Conservation (phyloP, 306 rosid genomes). For the Begonia loranthoides region DNA sequence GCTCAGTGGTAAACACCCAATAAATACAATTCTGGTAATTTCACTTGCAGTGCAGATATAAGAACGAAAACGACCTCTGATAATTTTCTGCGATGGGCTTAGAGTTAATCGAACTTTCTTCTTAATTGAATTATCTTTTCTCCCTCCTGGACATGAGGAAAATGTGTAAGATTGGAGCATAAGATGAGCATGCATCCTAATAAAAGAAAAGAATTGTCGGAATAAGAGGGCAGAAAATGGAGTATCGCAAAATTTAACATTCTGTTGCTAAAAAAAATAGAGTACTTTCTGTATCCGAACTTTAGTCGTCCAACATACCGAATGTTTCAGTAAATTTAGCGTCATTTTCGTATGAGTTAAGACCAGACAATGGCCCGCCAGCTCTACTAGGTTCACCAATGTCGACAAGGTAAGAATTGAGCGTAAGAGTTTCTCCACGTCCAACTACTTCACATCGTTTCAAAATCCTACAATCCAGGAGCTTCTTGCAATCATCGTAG, state of each 20-base stretch:
- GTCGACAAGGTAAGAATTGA: conserved; percentile 40
- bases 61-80: conserved; percentile 33
- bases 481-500: conserved; percentile 53
- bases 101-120: conserved; percentile 18
- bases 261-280: conserved; percentile 7
- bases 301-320: conserved; percentile 3
- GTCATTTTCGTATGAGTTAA: conserved; percentile 17
- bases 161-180: neutral
- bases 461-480: conserved; percentile 53
- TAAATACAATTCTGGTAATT: neutral
- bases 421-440: conserved; percentile 37
- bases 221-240: neutral
- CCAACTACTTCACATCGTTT: conserved; percentile 46
- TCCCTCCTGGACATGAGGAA: conserved; percentile 3
- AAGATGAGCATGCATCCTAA: neutral
- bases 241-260: too few species aligned
- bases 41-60: neutral
- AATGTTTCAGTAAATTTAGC: conserved; percentile 7
- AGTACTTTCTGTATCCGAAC: neutral
- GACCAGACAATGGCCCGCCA: conserved; percentile 17
- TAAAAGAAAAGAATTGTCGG: neutral
- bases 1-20: neutral
- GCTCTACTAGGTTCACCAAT: conserved; percentile 34
- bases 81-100: conserved; percentile 73
- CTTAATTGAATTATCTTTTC: conserved; percentile 17